A percentile compares a stretch with the other conserved stretches of the same genome.
Conservation (phyloP, 2,329 filamentous ascomycete genomes). For the Aspergillus clavatus region DNA sequence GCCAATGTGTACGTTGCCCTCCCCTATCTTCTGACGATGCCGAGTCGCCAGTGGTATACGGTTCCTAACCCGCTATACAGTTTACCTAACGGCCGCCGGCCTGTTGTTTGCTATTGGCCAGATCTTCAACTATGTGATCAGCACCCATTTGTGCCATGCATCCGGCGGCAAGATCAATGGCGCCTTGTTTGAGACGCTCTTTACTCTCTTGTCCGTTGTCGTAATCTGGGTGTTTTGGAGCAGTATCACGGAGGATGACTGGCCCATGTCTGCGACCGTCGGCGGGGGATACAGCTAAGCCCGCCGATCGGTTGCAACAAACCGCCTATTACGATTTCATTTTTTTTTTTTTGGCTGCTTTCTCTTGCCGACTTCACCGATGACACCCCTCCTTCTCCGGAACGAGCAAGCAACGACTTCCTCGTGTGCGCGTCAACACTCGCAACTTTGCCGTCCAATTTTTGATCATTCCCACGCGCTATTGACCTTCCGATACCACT, state of each 20-base stretch:
- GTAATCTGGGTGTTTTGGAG: slow-evolving; percentile 96
- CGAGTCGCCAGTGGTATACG: not conserved
- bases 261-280: slow-evolving; percentile 57
- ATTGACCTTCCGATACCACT: slow-evolving; percentile 16
- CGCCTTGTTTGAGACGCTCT: slow-evolving; percentile 85
- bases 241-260: slow-evolving; percentile 98
- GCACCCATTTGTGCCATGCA: slow-evolving; percentile 81
- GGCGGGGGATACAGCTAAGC: slow-evolving; percentile 27
- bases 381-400: not conserved
- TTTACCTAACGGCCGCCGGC: slow-evolving; percentile 70
- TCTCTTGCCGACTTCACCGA: not conserved
- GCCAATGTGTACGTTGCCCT: slow-evolving; percentile 66
- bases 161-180: slow-evolving; percentile 85
- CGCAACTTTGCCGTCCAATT: not conserved
- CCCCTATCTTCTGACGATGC: too few relatives aligned
- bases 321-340: not conserved
- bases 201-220: slow-evolving; percentile 78
- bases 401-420: not conserved
- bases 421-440: too few relatives aligned
- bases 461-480: slow-evolving; percentile 6
- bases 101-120: slow-evolving; percentile 87
- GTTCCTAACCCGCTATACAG: slow-evolving; percentile 27
- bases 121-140: slow-evolving; percentile 93
- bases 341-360: too few relatives aligned
- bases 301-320: not conserved